Conservation (phyloP, 345 rosid genomes). For the Triadica sebifera region DNA sequence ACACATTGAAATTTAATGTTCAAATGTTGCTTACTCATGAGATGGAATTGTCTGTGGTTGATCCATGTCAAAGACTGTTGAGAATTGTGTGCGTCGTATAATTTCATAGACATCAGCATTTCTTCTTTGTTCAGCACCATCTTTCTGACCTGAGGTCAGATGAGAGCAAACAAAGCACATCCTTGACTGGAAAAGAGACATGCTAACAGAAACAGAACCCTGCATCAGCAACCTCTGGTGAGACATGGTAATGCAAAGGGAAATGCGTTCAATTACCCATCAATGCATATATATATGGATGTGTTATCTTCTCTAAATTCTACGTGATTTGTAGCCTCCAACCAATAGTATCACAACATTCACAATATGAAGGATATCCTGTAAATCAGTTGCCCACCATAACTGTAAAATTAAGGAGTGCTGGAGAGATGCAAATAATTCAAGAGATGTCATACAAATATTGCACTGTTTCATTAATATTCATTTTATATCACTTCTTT, state of each 20-base stretch:
- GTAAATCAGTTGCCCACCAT: no score
- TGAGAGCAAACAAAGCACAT: conserved; percentile 97
- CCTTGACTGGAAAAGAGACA: conserved; percentile 86
- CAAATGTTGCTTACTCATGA: conserved; percentile 71
- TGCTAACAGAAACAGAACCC: conserved; percentile 98
- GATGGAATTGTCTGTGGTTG: conserved; percentile 79
- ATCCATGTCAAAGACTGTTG: conserved; percentile 60
- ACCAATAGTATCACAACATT: no score
- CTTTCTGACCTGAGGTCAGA: conserved; percentile 94
- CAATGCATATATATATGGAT: no score
- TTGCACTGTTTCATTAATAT: no score
- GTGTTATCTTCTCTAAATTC: no score
- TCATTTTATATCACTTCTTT: no score
- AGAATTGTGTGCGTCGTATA: conserved; percentile 68
- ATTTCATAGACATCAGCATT: conserved; percentile 90
- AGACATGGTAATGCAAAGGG: conserved; percentile 17
- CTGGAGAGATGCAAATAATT: no score
- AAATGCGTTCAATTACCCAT: conserved; percentile 4
- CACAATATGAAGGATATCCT: no score
- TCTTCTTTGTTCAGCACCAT: conserved; percentile 86
- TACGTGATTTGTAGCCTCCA: no score
- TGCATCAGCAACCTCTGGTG: conserved; percentile 39
- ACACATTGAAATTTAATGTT: conserved; percentile 5
- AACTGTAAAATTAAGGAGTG: no score
- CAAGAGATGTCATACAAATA: no score